Percentiles rank a stretch among this genome's conserved stretches.
Evolutionary conservation across 306 rosid species (phyloP).

Genomic region (Rosa rugosa): DNA sequence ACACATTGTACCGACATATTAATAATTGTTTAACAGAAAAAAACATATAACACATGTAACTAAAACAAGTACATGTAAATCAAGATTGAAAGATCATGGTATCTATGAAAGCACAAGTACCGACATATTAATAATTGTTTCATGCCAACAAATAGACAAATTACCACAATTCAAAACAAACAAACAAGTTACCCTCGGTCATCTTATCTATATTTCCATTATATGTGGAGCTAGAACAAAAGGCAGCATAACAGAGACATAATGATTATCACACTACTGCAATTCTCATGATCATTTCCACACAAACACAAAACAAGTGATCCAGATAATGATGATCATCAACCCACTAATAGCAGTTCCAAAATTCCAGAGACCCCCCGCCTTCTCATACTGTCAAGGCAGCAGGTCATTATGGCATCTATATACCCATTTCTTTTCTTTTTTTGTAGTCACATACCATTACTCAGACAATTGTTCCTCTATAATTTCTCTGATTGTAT

Average conservation of each 20-base stretch:
- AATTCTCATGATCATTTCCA: not conserved
- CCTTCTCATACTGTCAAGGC: not conserved
- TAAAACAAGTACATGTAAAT: not conserved
- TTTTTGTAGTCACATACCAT: not conserved
- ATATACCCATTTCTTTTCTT: not conserved
- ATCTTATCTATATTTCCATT: not conserved
- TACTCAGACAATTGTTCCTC: not conserved
- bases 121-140: not conserved
- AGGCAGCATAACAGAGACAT: not conserved
- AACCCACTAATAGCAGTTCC: not conserved
- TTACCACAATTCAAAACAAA: not conserved
- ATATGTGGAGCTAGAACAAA: not conserved
- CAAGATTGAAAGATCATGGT: slow-evolving; percentile 18
- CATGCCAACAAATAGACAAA: not conserved
- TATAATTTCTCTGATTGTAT: not conserved
- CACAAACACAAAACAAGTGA: not conserved
- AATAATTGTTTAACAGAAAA: slow-evolving; percentile 27
- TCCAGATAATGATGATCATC: not conserved
- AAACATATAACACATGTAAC: slow-evolving; percentile 21
- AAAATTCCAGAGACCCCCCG: not conserved
- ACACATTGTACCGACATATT: slow-evolving; percentile 24
- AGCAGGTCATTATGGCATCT: not conserved
- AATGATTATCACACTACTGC: slow-evolving; percentile 2
- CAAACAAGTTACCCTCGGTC: not conserved
- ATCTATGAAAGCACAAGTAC: slow-evolving; percentile 9